Evolutionary conservation across 176 grass and related monocot genomes (phyloP), one percentile per base, ranked within the genome.

Genomic region (Oryza nivara): DNA sequence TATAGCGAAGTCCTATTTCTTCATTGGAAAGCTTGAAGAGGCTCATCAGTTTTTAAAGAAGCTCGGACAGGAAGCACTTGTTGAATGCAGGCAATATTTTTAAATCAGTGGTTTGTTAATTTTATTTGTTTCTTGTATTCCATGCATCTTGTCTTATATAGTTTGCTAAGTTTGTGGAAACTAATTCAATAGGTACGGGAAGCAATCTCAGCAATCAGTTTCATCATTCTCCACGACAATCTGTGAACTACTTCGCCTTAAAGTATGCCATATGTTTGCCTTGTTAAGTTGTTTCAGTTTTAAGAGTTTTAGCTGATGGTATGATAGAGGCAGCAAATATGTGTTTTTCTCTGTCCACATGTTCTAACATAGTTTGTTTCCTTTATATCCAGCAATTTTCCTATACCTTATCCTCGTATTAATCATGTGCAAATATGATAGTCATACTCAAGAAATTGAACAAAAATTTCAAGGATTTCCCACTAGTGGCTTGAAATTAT

Each of bases 1-100:
- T 77, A 87, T 92, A 78, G 84, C 85, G 11, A 95, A 92, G 81
- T 92, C 93, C 16, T 95, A 90, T 90, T 95, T 95, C 71, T 92
- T 88, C 76, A 88, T 86, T 83, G 93, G 90, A 83, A 95, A 90
- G 70, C 85, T 95, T 73, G 93, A 95, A 46, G 88, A 95, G 72
- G 85, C 93, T 71, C 67, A 90, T 73, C 85, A 84, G 68, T 84
- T 86, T 44, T 38, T 92, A 73, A 95, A 83, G 70, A 95, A 83
- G 72, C 67, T 86, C 68, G 82, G 81, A 36, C 85, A 90, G 86
- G 72, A 77, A 79, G 72, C 75, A 75, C 41, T 81, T 17, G 82
- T 43, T 65, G 74, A 41, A 69, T 83, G 81, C 74, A 83, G 71
- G 84, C 79, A 80, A 51, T 80, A 68, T 74, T 86, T 83, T 83